These are phyloP conservation scores for Marchantia polymorpha DNA, from an alignment of 225 moss, liverwort and hornwort species.

Conservation along the genomic window DNA sequence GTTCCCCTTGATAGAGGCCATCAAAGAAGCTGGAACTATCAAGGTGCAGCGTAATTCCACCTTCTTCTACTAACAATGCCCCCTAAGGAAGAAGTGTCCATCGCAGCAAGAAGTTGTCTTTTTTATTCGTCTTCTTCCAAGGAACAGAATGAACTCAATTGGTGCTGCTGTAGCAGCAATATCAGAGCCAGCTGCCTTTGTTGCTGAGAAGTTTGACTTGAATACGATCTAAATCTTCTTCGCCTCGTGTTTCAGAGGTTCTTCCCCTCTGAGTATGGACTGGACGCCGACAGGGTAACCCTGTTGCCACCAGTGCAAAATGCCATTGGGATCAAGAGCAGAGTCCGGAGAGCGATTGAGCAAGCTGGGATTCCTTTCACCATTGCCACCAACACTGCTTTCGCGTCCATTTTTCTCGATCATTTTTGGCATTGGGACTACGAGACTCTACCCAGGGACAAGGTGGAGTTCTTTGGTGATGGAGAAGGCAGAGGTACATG, in stretches of 20 bases:
- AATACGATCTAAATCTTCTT: background rate
- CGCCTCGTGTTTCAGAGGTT: constrained; percentile 28
- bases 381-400: constrained; percentile 17
- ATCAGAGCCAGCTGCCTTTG: background rate
- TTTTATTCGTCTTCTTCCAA: background rate
- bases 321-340: constrained; percentile 1
- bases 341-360: constrained; percentile 27
- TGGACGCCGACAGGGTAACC: constrained; percentile 30
- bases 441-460: constrained; percentile 32
- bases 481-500: constrained; percentile 36
- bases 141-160: background rate
- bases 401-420: constrained; percentile 17
- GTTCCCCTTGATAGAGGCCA: constrained; percentile 27
- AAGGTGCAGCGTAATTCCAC: constrained; percentile 27
- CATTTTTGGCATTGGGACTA: constrained; percentile 21
- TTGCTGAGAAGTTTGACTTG: background rate
- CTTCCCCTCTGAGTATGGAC: constrained; percentile 34
- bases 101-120: background rate
- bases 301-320: background rate
- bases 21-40: constrained; percentile 44
- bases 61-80: background rate
- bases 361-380: constrained; percentile 36
- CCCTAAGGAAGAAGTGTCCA: background rate
- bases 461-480: constrained; percentile 29
- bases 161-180: background rate